Evolutionary conservation across 1,284 basidiomycete species (phyloP), one percentile per base, ranked within the genome.

Genomic region (Xerocomus subilludens): DNA sequence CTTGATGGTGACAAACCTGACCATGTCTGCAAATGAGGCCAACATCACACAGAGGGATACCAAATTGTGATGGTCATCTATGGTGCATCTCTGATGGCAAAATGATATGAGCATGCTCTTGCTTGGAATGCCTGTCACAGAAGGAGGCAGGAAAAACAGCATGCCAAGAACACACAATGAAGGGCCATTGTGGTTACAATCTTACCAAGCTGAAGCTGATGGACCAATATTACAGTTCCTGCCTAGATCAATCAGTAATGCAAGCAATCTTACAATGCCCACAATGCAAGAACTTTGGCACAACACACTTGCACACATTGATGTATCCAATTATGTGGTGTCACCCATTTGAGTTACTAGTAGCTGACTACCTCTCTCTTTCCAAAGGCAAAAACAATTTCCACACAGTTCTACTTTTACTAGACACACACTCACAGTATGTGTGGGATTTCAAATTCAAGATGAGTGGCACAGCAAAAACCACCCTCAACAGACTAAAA

Each of bases 351-450:
- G 72, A 83, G 38, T 74, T 82, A 1, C 58, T 84, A 0, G 74
- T 80, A 0, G 76, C 71, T 2, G 78, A 84, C 72, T 83, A 83
- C 55, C 71, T 84, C 0, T 74, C 78, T 1, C 47, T 82, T 4
- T 78, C 79, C 0, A 69, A 64, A 38, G 82, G 79, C 8, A 80
- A 77, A 60, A 78, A 80, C 0, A 78, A 81, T 2, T 80, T 72
- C 36, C 73, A 81, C 33, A 78, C 70, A 0, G 38, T 81, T 1
- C 76, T 79, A 0, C 72, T 82, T 0, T 74, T 76, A 42, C 33
- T 82, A 2, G 77, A 83, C 55, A 74, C 67, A 1, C 82, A 60
- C 59, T 78, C 78, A 0, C 78, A 75, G 27, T 76, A 69, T 30
- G 53, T 73, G 0, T 82, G 80, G 80, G 82, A 65, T 0, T 81